phyloP scores from a whole-genome alignment of 2,329 filamentous ascomycete species.

The Colletotrichum lindemuthianum region DNA sequence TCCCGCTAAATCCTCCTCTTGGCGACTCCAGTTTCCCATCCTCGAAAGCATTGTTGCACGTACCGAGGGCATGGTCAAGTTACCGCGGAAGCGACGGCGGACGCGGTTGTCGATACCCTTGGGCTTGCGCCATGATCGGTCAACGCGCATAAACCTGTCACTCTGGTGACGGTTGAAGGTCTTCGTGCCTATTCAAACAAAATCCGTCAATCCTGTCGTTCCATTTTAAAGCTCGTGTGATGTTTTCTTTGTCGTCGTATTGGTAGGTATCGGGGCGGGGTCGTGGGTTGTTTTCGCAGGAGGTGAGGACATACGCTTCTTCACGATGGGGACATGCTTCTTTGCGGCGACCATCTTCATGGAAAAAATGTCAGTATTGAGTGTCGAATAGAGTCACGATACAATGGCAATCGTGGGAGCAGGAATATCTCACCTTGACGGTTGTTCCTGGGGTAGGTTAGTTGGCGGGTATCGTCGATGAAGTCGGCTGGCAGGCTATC shows the following conservation, averaged over 20 bases:
- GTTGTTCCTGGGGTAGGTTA: constrained; percentile 50
- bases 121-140: constrained; percentile 95
- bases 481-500: constrained; percentile 5
- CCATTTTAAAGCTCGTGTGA: constrained; percentile 20
- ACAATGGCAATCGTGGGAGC: constrained; percentile 27
- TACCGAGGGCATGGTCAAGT: constrained; percentile 98
- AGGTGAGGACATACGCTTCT: constrained; percentile 88
- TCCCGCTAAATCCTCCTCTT: constrained; percentile 21
- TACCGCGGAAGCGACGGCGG: constrained; percentile 96
- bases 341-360: constrained; percentile 96
- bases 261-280: constrained; percentile 18
- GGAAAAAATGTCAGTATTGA: constrained; percentile 44
- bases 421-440: constrained; percentile 51
- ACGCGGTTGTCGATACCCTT: constrained; percentile 99
- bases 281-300: constrained; percentile 26
- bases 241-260: neutral
- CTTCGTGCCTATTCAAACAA: constrained; percentile 77
- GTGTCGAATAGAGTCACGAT: constrained; percentile 12
- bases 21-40: constrained; percentile 21
- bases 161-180: constrained; percentile 97
- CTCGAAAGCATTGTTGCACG: constrained; percentile 51
- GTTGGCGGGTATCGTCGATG: constrained; percentile 32
- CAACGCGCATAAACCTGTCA: constrained; percentile 95
- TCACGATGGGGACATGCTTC: constrained; percentile 99
- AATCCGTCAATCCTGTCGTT: constrained; percentile 48